Evolutionary conservation across 1,284 basidiomycete species (phyloP), one percentile per base, ranked within the genome.

Genomic region (Chiua sp.): DNA sequence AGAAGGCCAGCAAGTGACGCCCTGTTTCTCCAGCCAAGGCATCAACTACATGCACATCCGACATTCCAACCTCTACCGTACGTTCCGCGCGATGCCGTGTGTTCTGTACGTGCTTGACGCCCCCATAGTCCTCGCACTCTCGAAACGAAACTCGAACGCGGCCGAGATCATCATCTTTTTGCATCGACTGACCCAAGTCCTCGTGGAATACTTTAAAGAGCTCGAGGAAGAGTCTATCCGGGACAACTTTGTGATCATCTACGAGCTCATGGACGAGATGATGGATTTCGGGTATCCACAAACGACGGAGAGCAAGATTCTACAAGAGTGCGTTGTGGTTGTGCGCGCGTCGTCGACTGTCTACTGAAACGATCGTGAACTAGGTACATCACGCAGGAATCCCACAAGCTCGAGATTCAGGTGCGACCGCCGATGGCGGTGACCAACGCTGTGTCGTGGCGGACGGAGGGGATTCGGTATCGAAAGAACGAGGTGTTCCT

Each of bases 241-340:
- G 20, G 98, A 99, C 79, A 99, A 99, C 77, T 98, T 98, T 75
- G 96, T 98, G 56, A 96, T 98, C 75, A 97, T 98, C 57, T 98
- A 96, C 75, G 96, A 98, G 75, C 86, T 99, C 54, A 85, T 99
- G 79, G 98, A 99, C 73, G 97, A 99, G 82, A 98, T 99, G 95
- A 98, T 99, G 96, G 97, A 99, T 80, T 99, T 98, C 79, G 98
- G 98, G 16, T 98, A 94, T 75, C 97, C 97, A 1, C 98, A 99
- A 77, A 99, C 98, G 32, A 99, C 98, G 26, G 98, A 99, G 81
- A 96, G 92, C 83, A 99, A 99, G 83, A 99, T 99, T 69, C 78
- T 99, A 59, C 97, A 98, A 78, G 98, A 98, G 90, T 94, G 65
- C 67, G n/a, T n/a, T n/a, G n/a, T n/a, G n/a, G n/a, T n/a, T n/a